phyloP scores from a whole-genome alignment of 1,284 basidiomycete species.

The Grifola frondosa region DNA sequence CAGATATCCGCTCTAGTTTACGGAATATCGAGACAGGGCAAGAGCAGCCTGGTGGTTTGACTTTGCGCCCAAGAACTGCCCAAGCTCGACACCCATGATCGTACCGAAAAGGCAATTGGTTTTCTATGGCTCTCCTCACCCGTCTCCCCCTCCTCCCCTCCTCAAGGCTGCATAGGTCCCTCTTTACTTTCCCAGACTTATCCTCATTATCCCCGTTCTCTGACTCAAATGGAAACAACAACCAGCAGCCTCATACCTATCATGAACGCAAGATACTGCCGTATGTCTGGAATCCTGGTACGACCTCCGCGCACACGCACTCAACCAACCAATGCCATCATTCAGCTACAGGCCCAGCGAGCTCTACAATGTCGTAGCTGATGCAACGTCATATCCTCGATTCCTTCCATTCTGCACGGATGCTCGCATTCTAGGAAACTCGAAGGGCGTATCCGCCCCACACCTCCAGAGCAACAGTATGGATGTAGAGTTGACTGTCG shows the following conservation, averaged over 20 bases:
- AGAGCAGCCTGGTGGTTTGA: too few relatives aligned
- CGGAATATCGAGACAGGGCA: too few relatives aligned
- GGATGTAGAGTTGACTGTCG: slow-evolving; percentile 86
- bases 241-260: slow-evolving; percentile 40
- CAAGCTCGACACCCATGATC: too few relatives aligned
- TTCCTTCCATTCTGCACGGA: slow-evolving; percentile 91
- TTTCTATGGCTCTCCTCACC: slow-evolving; percentile 20
- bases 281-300: slow-evolving; percentile 45
- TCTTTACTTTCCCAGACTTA: slow-evolving; percentile 42
- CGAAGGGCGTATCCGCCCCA: slow-evolving; percentile 24
- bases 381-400: slow-evolving; percentile 81
- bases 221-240: slow-evolving; percentile 22
- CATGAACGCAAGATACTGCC: slow-evolving; percentile 75
- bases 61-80: too few relatives aligned
- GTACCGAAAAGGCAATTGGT: slow-evolving; percentile 11
- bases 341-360: slow-evolving; percentile 72
- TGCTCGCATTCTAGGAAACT: slow-evolving; percentile 63
- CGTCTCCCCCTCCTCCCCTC: slow-evolving; percentile 12
- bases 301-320: slow-evolving; percentile 3
- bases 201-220: slow-evolving; percentile 42
- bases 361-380: slow-evolving; percentile 85
- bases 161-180: slow-evolving; percentile 21
- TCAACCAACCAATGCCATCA: slow-evolving; percentile 12
- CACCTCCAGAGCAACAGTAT: slow-evolving; percentile 38
- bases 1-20: too few relatives aligned